These are phyloP conservation scores for Toxoplasma gondii DNA, from an alignment of 169 alveolate genomes.

Conservation along the genomic window DNA sequence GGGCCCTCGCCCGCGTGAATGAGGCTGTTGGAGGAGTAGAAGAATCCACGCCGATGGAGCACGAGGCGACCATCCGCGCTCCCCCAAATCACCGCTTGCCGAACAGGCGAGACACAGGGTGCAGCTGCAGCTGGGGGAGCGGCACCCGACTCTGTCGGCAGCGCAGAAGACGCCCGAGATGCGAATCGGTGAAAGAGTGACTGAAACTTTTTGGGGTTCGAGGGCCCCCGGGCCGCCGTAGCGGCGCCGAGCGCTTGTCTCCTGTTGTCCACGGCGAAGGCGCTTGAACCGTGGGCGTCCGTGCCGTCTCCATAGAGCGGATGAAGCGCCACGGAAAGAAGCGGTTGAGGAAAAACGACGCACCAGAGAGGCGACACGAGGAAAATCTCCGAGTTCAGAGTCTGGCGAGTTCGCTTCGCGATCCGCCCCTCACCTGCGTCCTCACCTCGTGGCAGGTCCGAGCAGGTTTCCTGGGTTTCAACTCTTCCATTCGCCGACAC, in stretches of 20 bases:
- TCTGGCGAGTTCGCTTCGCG: background rate
- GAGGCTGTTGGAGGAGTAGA: constrained; percentile 32
- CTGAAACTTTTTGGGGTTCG: background rate
- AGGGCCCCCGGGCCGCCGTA: too few relatives aligned
- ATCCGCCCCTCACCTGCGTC: background rate
- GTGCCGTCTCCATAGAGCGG: background rate
- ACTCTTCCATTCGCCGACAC: too few relatives aligned
- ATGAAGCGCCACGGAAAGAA: constrained; percentile 8
- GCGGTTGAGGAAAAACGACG: background rate
- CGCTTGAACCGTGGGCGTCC: background rate
- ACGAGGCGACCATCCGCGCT: background rate
- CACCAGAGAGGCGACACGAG: constrained; percentile 19
- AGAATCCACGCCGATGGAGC: constrained; percentile 27
- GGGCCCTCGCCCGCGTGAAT: constrained; percentile 46
- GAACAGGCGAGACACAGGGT: background rate
- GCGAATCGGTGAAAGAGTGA: background rate
- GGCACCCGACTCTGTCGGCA: too few relatives aligned
- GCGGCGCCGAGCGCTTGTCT: too few relatives aligned
- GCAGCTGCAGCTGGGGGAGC: background rate
- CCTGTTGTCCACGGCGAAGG: background rate
- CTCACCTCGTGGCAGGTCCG: background rate
- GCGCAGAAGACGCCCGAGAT: background rate
- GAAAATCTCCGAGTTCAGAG: background rate
- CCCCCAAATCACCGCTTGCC: constrained; percentile 13
- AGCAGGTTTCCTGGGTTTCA: background rate